A percentile compares a stretch with the other conserved stretches of the same genome.
These are phyloP conservation scores for Aspergillus homomorphus DNA, from an alignment of 495 filamentous ascomycete species.

Conservation along the genomic window DNA sequence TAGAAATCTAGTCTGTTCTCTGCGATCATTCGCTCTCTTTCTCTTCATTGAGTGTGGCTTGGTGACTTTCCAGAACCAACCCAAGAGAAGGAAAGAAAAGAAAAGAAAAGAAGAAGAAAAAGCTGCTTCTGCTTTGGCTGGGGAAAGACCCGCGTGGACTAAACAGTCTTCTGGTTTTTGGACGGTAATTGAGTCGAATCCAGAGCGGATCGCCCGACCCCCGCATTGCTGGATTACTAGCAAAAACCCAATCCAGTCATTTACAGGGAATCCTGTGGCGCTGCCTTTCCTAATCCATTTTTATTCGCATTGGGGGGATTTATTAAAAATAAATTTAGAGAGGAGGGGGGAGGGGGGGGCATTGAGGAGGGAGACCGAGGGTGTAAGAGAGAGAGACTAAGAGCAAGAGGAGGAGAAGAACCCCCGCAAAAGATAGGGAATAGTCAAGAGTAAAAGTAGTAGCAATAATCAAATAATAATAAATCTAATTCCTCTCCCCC, in stretches of 20 bases:
- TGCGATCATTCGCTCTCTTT: background rate
- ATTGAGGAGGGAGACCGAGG: background rate
- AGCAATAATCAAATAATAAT: background rate
- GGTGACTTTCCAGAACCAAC: background rate
- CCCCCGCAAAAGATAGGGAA: slow-evolving; percentile 2
- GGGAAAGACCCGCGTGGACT: background rate
- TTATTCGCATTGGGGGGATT: background rate
- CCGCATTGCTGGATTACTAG: slow-evolving; percentile 21
- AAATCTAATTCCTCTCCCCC: background rate
- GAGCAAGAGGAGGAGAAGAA: background rate
- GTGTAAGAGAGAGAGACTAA: background rate
- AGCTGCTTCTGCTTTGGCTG: background rate
- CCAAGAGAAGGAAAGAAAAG: background rate
- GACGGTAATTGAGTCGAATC: background rate
- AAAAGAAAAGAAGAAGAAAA: background rate
- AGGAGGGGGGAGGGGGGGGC: too few relatives aligned
- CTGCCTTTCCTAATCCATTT: background rate
- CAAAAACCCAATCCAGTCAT: slow-evolving; percentile 16
- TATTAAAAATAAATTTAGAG: too few relatives aligned
- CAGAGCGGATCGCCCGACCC: slow-evolving; percentile 18
- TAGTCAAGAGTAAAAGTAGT: too few relatives aligned
- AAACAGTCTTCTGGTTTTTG: background rate
- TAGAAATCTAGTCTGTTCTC: background rate
- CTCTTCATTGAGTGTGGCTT: background rate
- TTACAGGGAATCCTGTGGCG: background rate